Conservation (phyloP, 139 green algal genomes). For the Cymbomonas tetramitiformis region DNA sequence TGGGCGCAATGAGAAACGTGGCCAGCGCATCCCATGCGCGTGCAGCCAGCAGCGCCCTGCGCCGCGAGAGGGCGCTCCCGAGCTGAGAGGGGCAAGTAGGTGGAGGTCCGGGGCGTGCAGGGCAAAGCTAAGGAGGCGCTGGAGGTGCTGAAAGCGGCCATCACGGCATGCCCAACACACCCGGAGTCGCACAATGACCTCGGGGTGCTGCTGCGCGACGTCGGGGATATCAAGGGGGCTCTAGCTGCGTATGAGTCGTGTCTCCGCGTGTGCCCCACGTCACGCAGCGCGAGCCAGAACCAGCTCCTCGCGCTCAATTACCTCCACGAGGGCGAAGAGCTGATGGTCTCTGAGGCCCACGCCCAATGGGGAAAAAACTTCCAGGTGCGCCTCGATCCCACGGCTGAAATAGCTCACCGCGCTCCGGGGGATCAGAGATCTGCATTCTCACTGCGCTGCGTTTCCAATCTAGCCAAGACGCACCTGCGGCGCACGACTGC, state of each 20-base stretch:
- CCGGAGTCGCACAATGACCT: conserved; percentile 70
- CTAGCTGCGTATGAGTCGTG: conserved; percentile 56
- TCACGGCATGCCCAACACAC: conserved; percentile 49
- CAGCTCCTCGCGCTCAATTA: conserved; percentile 82
- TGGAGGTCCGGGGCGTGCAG: no score
- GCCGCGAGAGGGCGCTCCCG: no score
- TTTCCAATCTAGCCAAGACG: no score
- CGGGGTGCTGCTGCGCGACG: conserved; percentile 59
- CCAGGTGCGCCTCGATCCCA: no score
- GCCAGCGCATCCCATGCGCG: no score
- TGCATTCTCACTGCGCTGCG: no score
- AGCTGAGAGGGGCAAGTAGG: no score
- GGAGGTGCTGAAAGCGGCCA: conserved; percentile 56
- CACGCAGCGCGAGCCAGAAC: conserved; percentile 35
- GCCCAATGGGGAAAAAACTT: conserved; percentile 32
- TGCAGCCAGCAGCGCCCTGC: no score
- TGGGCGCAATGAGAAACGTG: no score
- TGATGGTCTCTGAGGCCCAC: conserved; percentile 58
- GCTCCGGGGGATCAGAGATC: no score
- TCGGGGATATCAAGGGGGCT: conserved; percentile 37
- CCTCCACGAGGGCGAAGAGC: conserved; percentile 52
- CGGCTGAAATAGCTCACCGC: no score
- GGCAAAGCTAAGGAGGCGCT: conserved; percentile 51
- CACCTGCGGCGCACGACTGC: no score
- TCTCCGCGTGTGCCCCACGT: conserved; percentile 40